Base-by-base conservation (phyloP, 2,329 filamentous ascomycete genomes). In the Arthrobotrys megalospora region DNA sequence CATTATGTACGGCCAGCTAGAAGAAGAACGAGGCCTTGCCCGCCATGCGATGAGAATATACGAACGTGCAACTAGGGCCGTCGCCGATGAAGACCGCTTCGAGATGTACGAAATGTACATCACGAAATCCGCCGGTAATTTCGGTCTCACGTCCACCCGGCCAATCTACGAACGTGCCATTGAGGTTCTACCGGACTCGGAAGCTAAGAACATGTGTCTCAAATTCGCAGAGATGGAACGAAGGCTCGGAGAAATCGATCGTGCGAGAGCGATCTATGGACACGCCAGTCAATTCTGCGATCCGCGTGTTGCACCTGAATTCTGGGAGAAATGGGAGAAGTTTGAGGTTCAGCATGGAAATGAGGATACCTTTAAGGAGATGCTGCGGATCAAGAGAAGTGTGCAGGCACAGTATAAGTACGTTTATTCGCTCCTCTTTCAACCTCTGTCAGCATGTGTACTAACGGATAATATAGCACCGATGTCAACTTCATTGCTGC, bases 41-140 rank as follows among this genome's bases (percentile, higher is more conserved):
- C 90, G 96, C 62, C 95, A 98, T 83, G 96, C 96, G 1, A 99
- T 99, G 96, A 92, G 96, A 76, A 99, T 99, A 81, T 99, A 99
- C 85, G 96, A 99, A 86, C 92, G 96, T 75, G 96, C 96, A 6
- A 99, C 96, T 4, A 90, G 96, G 36, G 94, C 95, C 11, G 96
- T 99, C 2, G 91, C 93, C 12, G 96, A 99, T 82, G 95, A 97
- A 82, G 95, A 99, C 84, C 89, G 94, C 65, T 91, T 94, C 77
- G 94, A 97, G 82, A 97, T 99, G 94, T 99, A 97, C 87, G 96
- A 97, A 84, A 97, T 98, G 84, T 99, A 99, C 86, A 97, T 99
- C 83, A 98, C 95, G 75, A 98, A 99, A 84, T 97, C 94, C 0
- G 96, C 96, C 0, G 97, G 94, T 19, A 99, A 99, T 85, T 99